Conservation (phyloP, 345 rosid species). For the Salix koriyanagi region DNA sequence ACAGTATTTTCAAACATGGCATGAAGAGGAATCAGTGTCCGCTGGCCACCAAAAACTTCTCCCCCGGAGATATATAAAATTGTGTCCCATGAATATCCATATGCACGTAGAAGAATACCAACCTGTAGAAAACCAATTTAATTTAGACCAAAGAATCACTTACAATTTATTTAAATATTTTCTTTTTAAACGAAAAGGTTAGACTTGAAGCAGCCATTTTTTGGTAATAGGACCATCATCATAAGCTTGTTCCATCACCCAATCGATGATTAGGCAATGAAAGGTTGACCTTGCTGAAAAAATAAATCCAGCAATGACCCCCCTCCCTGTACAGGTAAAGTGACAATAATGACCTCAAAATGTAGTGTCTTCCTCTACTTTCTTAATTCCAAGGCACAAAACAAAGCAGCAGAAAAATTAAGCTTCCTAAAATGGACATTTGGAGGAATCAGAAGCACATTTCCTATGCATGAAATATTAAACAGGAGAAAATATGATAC, state of each 20-base stretch:
- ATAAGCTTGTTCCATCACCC: background rate
- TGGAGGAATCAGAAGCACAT: background rate
- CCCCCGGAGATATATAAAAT: slow-evolving; percentile 85
- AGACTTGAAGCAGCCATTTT: background rate
- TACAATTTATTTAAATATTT: background rate
- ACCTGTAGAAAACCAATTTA: slow-evolving; percentile 42
- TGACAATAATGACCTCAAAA: background rate
- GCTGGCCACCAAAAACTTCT: slow-evolving; percentile 94
- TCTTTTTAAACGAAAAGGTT: background rate
- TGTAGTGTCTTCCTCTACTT: background rate
- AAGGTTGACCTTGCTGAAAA: background rate
- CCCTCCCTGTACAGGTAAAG: background rate
- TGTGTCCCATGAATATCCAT: slow-evolving; percentile 89
- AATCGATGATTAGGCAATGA: background rate
- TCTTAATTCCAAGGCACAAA: background rate
- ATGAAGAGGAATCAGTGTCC: slow-evolving; percentile 80
- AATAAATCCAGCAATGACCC: background rate
- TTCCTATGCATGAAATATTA: background rate
- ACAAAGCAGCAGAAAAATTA: background rate
- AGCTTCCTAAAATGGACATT: background rate
- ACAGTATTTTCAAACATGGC: slow-evolving; percentile 87
- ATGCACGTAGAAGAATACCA: slow-evolving; percentile 91
- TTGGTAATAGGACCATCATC: background rate
- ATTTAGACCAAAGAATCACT: background rate
- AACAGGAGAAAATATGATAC: background rate